Evolutionary conservation across 2,329 filamentous ascomycete species (phyloP).

Genomic region (Pyrenophora tritici-repentis): DNA sequence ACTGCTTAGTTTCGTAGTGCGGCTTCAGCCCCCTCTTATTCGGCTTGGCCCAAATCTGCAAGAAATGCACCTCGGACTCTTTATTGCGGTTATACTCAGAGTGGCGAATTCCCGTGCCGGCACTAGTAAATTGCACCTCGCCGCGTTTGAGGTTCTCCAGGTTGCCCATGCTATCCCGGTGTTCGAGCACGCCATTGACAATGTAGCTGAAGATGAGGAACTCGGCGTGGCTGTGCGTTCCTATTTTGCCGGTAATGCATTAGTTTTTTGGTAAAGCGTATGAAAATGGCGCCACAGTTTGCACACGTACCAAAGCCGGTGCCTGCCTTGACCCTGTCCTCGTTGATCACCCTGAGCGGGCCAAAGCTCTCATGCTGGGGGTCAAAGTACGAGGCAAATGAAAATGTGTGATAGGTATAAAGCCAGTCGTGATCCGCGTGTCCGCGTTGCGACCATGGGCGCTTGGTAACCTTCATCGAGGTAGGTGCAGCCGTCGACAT

Average conservation of each 20-base stretch:
- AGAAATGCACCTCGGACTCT: constrained; percentile 75
- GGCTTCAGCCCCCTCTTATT: constrained; percentile 75
- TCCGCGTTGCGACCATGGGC: constrained; percentile 72
- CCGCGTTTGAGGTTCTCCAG: constrained; percentile 73
- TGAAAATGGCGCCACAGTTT: not conserved
- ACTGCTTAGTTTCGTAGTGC: constrained; percentile 75
- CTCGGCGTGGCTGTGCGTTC: constrained; percentile 82
- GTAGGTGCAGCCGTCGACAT: constrained; percentile 46
- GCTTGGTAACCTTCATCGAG: constrained; percentile 69
- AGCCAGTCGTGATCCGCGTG: constrained; percentile 86
- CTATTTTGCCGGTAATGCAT: not conserved
- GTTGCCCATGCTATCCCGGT: constrained; percentile 81
- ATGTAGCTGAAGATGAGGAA: constrained; percentile 92
- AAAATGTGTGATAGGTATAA: constrained; percentile 85
- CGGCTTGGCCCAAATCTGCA: constrained; percentile 87
- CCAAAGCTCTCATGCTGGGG: constrained; percentile 72
- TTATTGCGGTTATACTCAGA: constrained; percentile 80
- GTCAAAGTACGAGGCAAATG: constrained; percentile 74
- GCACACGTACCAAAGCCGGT: constrained; percentile 68
- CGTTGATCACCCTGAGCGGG: constrained; percentile 81
- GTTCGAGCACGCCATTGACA: constrained; percentile 81
- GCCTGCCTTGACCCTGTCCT: constrained; percentile 77
- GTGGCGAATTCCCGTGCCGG: constrained; percentile 80
- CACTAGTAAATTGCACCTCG: constrained; percentile 88
- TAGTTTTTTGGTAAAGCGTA: not conserved